A percentile compares a stretch with the other conserved stretches of the same genome.
These are phyloP conservation scores for Candida vaughaniae DNA, from an alignment of 805 yeast species.

Conservation along the genomic window DNA sequence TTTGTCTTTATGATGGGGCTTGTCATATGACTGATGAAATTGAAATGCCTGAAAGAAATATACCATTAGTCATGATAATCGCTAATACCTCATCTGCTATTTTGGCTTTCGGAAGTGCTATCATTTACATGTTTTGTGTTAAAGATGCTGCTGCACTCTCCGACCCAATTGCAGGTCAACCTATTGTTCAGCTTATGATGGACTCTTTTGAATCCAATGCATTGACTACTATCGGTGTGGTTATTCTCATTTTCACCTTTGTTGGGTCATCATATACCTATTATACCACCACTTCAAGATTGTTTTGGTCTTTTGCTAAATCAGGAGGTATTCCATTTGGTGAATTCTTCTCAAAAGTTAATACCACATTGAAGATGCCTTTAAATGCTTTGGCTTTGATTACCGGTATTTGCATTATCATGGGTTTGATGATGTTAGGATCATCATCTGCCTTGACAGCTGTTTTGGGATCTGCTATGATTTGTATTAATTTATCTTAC, in stretches of 20 bases:
- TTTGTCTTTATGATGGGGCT: slow-evolving; percentile 33
- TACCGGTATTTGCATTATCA: slow-evolving; percentile 19
- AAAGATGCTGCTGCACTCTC: slow-evolving; percentile 14
- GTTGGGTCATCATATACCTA: slow-evolving; percentile 17
- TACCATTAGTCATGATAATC: slow-evolving; percentile 33
- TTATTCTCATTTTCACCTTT: slow-evolving; percentile 17
- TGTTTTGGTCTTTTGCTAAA: slow-evolving; percentile 34
- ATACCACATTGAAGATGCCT: slow-evolving; percentile 24
- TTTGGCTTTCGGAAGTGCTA: slow-evolving; percentile 29
- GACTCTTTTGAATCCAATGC: slow-evolving; percentile 24
- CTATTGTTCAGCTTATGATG: slow-evolving; percentile 22
- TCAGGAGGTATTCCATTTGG: slow-evolving; percentile 34
- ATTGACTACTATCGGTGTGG: slow-evolving; percentile 24
- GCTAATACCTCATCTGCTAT: slow-evolving; percentile 24
- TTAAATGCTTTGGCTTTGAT: slow-evolving; percentile 20
- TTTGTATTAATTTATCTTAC: slow-evolving; percentile 30
- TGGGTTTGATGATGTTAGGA: slow-evolving; percentile 27
- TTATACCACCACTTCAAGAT: slow-evolving; percentile 30
- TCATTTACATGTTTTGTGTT: slow-evolving; percentile 27
- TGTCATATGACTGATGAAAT: slow-evolving; percentile 36
- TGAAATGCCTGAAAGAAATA: slow-evolving; percentile 24
- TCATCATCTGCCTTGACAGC: slow-evolving; percentile 31
- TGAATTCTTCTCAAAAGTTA: slow-evolving; percentile 22
- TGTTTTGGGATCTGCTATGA: slow-evolving; percentile 28
- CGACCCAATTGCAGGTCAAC: slow-evolving; percentile 22